Evolutionary conservation across 805 yeast genomes (phyloP).

Genomic region (Spathaspora arborariae): DNA sequence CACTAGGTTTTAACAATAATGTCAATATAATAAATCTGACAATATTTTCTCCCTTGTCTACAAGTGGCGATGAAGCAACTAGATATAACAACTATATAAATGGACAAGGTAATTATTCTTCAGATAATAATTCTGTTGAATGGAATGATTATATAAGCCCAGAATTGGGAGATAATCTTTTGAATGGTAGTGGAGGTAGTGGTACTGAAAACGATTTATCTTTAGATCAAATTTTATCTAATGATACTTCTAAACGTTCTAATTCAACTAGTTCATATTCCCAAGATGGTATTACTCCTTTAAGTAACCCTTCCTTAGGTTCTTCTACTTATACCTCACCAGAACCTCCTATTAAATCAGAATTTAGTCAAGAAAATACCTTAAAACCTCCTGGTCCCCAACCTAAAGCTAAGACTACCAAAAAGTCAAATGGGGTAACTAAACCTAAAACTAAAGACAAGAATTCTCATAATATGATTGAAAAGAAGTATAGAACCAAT

Average conservation of each 20-base stretch:
- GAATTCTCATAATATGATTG: constrained; percentile 74
- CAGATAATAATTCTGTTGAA: constrained; percentile 1
- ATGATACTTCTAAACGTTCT: constrained; percentile 6
- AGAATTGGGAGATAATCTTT: neutral
- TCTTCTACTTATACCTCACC: constrained; percentile 18
- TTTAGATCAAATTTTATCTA: constrained; percentile 3
- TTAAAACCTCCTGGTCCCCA: neutral
- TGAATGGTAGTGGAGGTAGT: neutral
- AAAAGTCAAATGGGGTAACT: constrained; percentile 18
- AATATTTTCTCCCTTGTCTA: constrained; percentile 7
- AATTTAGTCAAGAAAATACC: neutral
- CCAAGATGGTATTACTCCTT: constrained; percentile 5
- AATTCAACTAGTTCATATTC: constrained; percentile 7
- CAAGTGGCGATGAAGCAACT: constrained; percentile 4
- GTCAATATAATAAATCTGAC: constrained; percentile 2
- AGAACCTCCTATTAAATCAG: constrained; percentile 8
- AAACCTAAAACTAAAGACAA: constrained; percentile 54
- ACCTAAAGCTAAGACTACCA: neutral
- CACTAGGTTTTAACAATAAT: constrained; percentile 4
- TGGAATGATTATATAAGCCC: constrained; percentile 4
- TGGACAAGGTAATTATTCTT: neutral
- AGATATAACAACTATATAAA: constrained; percentile 3
- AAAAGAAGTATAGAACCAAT: constrained; percentile 75
- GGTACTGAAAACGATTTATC: constrained; percentile 1
- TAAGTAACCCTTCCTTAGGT: constrained; percentile 6